Percentiles rank a stretch among this genome's conserved stretches.
These are phyloP conservation scores for Aotearoamyces nothofagi DNA, from an alignment of 2,329 filamentous ascomycete species.

Conservation along the genomic window DNA sequence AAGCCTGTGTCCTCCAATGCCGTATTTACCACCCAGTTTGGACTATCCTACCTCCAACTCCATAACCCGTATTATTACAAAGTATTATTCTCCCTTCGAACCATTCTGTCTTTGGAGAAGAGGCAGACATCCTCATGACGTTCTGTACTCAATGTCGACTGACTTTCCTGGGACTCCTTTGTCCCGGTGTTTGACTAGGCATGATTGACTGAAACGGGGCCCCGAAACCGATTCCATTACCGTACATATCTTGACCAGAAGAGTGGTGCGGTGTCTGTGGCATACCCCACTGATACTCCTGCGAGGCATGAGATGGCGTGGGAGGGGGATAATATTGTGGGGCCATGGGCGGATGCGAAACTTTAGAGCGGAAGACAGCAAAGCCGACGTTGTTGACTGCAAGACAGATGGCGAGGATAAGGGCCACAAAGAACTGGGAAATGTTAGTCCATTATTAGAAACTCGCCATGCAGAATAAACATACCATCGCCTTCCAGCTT, in stretches of 20 bases:
- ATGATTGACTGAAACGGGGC: constrained; percentile 13
- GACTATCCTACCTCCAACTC: too few relatives aligned
- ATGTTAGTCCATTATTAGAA: constrained; percentile 1
- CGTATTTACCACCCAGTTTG: too few relatives aligned
- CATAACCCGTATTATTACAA: too few relatives aligned
- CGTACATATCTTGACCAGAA: constrained; percentile 10
- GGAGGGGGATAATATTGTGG: constrained; percentile 14
- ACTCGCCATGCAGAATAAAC: constrained; percentile 14
- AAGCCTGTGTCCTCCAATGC: too few relatives aligned
- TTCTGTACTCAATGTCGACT: too few relatives aligned
- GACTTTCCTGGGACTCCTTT: constrained; percentile 14
- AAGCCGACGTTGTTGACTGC: constrained; percentile 35
- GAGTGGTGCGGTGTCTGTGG: constrained; percentile 13
- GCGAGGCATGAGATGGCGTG: constrained; percentile 1
- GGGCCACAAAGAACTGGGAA: constrained; percentile 33
- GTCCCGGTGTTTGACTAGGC: constrained; percentile 13
- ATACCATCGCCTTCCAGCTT: constrained; percentile 65
- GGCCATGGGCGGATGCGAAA: constrained; percentile 7
- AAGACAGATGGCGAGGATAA: constrained; percentile 30
- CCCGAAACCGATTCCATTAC: constrained; percentile 2
- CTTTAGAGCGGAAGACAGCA: constrained; percentile 18
- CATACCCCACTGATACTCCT: constrained; percentile 14
- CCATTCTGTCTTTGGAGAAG: too few relatives aligned
- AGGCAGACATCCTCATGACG: too few relatives aligned
- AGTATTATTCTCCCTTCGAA: too few relatives aligned